A percentile compares a stretch with the other conserved stretches of the same genome.
Conservation (phyloP, 768 basidiomycete species). For the Amylocystis lapponica region DNA sequence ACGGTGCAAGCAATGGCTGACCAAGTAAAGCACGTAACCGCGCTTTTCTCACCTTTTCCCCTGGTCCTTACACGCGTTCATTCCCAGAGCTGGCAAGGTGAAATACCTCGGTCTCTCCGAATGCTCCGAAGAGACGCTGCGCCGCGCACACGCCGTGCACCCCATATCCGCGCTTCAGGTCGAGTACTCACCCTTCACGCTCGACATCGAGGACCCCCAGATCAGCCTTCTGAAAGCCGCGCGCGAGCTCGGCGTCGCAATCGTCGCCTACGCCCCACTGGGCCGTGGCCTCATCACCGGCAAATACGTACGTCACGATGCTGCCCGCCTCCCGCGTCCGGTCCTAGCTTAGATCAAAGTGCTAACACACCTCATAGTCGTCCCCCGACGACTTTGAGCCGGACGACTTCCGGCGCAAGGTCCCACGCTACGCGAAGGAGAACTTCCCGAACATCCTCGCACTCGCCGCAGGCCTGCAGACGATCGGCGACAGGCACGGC, state of each 20-base stretch:
- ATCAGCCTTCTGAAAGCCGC: constrained; percentile 34
- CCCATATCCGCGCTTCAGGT: constrained; percentile 40
- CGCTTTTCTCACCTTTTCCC: neutral
- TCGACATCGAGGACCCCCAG: constrained; percentile 39
- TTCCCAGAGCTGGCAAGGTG: constrained; percentile 22
- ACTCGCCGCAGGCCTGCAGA: constrained; percentile 17
- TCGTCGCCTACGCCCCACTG: constrained; percentile 40
- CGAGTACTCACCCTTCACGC: constrained; percentile 39
- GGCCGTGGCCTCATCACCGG: constrained; percentile 27
- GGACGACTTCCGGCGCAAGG: constrained; percentile 19
- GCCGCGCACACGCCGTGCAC: constrained; percentile 34
- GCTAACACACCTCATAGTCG: constrained; percentile 12
- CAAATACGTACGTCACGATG: constrained; percentile 13
- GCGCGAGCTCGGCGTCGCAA: constrained; percentile 37
- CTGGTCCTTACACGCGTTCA: neutral
- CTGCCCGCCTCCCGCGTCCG: no score
- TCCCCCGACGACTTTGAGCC: constrained; percentile 24
- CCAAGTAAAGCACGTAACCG: constrained; percentile 19
- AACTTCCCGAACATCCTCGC: constrained; percentile 29
- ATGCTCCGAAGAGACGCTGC: constrained; percentile 18
- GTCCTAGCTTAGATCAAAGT: neutral
- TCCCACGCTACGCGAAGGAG: constrained; percentile 24
- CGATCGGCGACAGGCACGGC: constrained; percentile 16
- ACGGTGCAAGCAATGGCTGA: constrained; percentile 22
- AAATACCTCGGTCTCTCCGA: constrained; percentile 26